Evolutionary conservation across 257 asterid species (phyloP), one percentile per base, ranked within the genome.

Genomic region (Datura wrightii): DNA sequence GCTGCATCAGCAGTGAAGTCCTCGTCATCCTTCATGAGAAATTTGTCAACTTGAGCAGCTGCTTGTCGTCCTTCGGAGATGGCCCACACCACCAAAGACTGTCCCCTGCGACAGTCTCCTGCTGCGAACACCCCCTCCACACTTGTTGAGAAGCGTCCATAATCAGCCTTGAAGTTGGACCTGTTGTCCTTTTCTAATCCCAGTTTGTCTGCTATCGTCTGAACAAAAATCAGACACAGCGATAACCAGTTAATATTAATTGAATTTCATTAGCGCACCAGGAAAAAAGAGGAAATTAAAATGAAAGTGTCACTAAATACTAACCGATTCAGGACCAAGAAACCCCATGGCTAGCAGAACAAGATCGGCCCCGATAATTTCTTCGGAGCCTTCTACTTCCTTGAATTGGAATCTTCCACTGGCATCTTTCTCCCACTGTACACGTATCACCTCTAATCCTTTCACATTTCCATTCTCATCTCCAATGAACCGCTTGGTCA

Each of bases 31-130:
- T 88, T 87, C 89, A 87, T 85, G 82, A 97, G 97, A 83, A 81
- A 95, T 66, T 91, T 91, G 92, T 97, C 98, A 1, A 95, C 98
- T 85, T 92, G 98, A 10, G 98, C 90, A 19, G 99, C 99, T 58
- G 98, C 92, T 86, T 94, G 98, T 62, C 99, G 89, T 76, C 99
- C 99, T 91, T 97, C 99, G 1, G 92, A 86, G 82, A 97, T 97
- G 18, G 99, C 99, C 99, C 99, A 97, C 37, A 97, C 99, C 65
- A 97, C 99, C 55, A 97, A 92, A 53, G 99, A 97, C 52, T 97
- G 99, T 1, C 99, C 99, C 2, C 99, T 91, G 16, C 99, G 90
- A 85, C 99, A 97, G 83, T 97, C 99, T n/a, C 99, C 99, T 8
- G 99, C 98, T 6, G 99, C 99, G 65, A 97, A 97, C 50, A 97